These are phyloP conservation scores for Colletotrichum australisinense DNA, from an alignment of 2,329 filamentous ascomycete species.

Conservation along the genomic window DNA sequence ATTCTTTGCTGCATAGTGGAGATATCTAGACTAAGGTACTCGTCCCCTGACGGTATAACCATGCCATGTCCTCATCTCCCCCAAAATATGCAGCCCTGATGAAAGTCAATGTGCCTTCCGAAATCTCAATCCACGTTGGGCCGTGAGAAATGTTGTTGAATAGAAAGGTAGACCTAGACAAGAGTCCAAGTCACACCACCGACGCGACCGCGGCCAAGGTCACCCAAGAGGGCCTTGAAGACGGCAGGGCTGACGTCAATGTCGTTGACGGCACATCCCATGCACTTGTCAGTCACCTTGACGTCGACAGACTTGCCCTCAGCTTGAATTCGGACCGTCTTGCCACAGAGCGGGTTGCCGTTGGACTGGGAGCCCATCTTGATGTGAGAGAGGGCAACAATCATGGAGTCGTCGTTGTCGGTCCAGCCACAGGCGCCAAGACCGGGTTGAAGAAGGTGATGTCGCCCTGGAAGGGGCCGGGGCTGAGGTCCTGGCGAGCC, in stretches of 20 bases:
- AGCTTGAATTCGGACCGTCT: not conserved
- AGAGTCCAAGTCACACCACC: slow-evolving; percentile 7
- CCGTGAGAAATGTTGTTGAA: not conserved
- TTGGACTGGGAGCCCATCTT: slow-evolving; percentile 34
- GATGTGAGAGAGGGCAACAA: slow-evolving; percentile 30
- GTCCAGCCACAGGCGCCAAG: slow-evolving; percentile 27
- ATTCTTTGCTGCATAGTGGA: not conserved
- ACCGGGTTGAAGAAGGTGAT: slow-evolving; percentile 29
- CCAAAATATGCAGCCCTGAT: not conserved
- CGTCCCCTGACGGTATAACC: not conserved
- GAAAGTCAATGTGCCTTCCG: not conserved
- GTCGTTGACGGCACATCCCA: slow-evolving; percentile 9
- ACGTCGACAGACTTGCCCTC: slow-evolving; percentile 9
- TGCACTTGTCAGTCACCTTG: slow-evolving; percentile 33
- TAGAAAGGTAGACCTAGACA: not conserved
- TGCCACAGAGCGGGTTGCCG: slow-evolving; percentile 28
- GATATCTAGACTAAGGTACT: not conserved
- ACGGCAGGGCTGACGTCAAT: slow-evolving; percentile 28
- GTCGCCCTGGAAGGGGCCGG: slow-evolving; percentile 19
- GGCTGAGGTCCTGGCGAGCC: slow-evolving; percentile 12
- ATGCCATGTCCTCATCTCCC: not conserved
- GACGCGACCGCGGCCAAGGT: slow-evolving; percentile 18
- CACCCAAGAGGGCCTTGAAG: slow-evolving; percentile 15
- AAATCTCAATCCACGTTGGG: not conserved
- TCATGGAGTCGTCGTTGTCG: slow-evolving; percentile 8